Evolutionary conservation across 78 protist species (phyloP).

Genomic region (Mastigamoeba balamuthi): DNA sequence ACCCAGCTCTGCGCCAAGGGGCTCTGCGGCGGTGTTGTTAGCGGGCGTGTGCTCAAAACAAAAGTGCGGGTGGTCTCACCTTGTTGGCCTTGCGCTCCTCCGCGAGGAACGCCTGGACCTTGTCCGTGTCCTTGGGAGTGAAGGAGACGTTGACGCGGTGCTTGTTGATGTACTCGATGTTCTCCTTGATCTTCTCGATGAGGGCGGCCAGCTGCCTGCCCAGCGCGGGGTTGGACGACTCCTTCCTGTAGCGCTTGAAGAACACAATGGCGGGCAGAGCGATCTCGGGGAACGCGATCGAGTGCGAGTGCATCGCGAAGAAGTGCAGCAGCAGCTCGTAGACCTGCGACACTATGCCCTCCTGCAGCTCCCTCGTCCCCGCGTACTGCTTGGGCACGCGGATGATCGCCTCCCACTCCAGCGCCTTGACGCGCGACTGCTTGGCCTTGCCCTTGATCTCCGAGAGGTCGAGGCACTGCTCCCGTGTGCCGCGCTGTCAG

Average conservation of each 20-base stretch:
- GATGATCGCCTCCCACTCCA: constrained; percentile 23
- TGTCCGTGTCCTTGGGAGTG: constrained; percentile 41
- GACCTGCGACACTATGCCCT: constrained; percentile 1
- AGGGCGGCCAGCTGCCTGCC: constrained; percentile 9
- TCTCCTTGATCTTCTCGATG: constrained; percentile 16
- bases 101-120: constrained; percentile 7
- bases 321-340: constrained; percentile 14
- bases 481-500: too few species aligned
- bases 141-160: constrained; percentile 21
- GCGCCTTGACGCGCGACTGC: neutral
- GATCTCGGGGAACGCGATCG: constrained; percentile 77
- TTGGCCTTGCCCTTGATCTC: neutral
- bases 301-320: constrained; percentile 2
- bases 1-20: constrained; percentile 3
- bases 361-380: constrained; percentile 12
- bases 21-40: neutral
- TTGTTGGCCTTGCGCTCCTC: neutral
- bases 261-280: constrained; percentile 16
- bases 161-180: neutral
- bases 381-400: neutral
- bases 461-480: neutral
- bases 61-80: constrained; percentile 2
- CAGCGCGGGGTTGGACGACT: neutral
- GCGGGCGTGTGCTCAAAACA: neutral
- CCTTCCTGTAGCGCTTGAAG: neutral